Evolutionary conservation across 2,329 filamentous ascomycete species (phyloP).

Genomic region (Hypoxylon sp.): DNA sequence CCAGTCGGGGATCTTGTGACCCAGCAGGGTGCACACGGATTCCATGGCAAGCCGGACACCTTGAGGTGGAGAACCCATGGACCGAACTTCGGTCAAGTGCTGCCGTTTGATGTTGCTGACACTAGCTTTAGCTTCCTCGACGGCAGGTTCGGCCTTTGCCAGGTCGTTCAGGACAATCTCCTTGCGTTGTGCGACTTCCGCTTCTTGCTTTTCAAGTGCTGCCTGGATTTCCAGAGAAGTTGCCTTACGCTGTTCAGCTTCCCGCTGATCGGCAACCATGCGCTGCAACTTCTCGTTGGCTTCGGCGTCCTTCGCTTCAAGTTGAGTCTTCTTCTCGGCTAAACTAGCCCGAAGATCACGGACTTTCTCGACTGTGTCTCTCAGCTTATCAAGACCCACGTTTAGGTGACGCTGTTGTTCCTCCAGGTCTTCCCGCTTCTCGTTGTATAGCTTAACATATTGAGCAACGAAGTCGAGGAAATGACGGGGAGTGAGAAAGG

Average conservation of each 20-base stretch:
- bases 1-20: conserved; percentile 91
- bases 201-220: conserved; percentile 88
- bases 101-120: conserved; percentile 99
- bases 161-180: conserved; percentile 90
- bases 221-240: conserved; percentile 90
- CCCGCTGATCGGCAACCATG: conserved; percentile 95
- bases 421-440: conserved; percentile 98
- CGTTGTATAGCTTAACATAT: conserved; percentile 96
- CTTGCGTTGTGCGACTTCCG: conserved; percentile 83
- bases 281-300: conserved; percentile 97
- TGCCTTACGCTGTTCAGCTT: conserved; percentile 91
- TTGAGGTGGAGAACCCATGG: conserved; percentile 91
- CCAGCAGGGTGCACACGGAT: conserved; percentile 94
- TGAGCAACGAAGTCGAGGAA: conserved; percentile 98
- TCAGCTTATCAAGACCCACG: conserved; percentile 95
- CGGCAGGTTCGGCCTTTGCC: conserved; percentile 91
- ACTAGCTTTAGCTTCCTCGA: conserved; percentile 91
- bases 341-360: conserved; percentile 90
- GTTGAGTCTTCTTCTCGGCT: conserved; percentile 91
- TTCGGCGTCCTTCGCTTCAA: conserved; percentile 93
- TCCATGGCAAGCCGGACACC: conserved; percentile 94
- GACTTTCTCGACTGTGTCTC: conserved; percentile 97
- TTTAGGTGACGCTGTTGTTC: conserved; percentile 99
- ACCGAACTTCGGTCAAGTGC: conserved; percentile 96
- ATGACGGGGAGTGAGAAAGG: conserved; percentile 94